phyloP scores from a whole-genome alignment of 2,329 filamentous ascomycete species.

The Hypoxylon sp. region DNA sequence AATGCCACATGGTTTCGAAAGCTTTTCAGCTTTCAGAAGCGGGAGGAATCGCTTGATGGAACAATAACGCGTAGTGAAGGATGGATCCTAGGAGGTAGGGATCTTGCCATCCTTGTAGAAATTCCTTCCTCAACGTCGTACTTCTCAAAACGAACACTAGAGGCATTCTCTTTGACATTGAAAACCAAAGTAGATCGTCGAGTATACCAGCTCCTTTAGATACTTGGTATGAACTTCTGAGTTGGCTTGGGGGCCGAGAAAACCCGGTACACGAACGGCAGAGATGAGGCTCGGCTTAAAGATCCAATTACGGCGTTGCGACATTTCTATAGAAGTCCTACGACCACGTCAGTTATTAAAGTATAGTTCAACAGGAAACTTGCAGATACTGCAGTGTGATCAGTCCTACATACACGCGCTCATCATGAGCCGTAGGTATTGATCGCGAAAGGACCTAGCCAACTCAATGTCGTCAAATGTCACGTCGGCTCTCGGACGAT shows the following conservation, averaged over 20 bases:
- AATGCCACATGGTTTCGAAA: constrained; percentile 15
- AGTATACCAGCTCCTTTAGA: not conserved
- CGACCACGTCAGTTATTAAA: not conserved
- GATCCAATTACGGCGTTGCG: not conserved
- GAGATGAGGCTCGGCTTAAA: not conserved
- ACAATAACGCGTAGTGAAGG: not conserved
- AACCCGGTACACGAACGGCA: not conserved
- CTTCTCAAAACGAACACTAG: not conserved
- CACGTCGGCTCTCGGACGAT: not conserved
- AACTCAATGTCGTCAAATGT: not conserved
- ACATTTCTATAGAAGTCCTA: not conserved
- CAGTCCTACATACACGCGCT: not conserved
- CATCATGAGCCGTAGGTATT: not conserved
- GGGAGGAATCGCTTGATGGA: constrained; percentile 10
- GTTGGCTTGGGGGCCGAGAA: not conserved
- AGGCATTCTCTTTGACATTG: not conserved
- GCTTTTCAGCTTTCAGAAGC: not conserved
- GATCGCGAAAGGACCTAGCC: not conserved
- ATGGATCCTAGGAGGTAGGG: constrained; percentile 6
- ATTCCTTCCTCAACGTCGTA: not conserved
- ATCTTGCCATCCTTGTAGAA: not conserved
- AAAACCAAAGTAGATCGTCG: not conserved
- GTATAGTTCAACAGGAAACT: not conserved
- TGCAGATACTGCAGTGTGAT: not conserved
- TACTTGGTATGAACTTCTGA: not conserved